phyloP scores from a whole-genome alignment of 163 green algal genomes.

The Scenedesmus sp. region DNA sequence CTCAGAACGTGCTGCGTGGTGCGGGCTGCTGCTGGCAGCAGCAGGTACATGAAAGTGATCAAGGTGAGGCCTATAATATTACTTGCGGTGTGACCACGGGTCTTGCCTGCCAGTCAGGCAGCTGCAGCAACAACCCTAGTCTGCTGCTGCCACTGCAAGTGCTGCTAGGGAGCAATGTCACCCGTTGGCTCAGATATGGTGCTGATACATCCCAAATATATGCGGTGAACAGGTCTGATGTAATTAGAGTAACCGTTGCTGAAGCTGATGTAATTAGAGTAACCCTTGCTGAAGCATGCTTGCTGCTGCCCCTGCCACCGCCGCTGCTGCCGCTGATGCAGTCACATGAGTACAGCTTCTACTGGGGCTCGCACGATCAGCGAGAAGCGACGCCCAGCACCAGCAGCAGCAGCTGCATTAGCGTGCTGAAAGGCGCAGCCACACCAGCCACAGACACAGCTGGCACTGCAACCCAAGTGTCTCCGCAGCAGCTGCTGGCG shows the following conservation, averaged over 20 bases:
- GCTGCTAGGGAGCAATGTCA: not conserved
- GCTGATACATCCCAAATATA: not conserved
- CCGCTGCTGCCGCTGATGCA: conserved; percentile 3
- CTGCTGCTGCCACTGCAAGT: not conserved
- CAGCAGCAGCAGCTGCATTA: conserved; percentile 25
- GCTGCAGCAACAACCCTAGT: not conserved
- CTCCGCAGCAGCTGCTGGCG: not conserved
- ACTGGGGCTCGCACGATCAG: not conserved
- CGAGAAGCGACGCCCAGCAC: not conserved
- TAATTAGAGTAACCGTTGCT: not conserved
- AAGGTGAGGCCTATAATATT: not conserved
- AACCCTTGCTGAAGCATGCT: too few relatives aligned
- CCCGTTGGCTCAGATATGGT: not conserved
- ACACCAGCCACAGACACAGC: not conserved
- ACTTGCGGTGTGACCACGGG: not conserved
- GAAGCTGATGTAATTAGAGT: too few relatives aligned
- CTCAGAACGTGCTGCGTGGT: not conserved
- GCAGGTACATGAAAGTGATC: not conserved
- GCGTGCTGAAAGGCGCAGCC: not conserved
- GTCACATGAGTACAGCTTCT: conserved; percentile 7
- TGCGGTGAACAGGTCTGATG: too few relatives aligned
- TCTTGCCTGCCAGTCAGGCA: not conserved
- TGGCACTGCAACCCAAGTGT: not conserved
- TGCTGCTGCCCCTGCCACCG: not conserved
- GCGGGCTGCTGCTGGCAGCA: conserved; percentile 8